Evolutionary conservation across 768 basidiomycete species (phyloP), one percentile per base, ranked within the genome.

Genomic region (Suillus tomentosus): DNA sequence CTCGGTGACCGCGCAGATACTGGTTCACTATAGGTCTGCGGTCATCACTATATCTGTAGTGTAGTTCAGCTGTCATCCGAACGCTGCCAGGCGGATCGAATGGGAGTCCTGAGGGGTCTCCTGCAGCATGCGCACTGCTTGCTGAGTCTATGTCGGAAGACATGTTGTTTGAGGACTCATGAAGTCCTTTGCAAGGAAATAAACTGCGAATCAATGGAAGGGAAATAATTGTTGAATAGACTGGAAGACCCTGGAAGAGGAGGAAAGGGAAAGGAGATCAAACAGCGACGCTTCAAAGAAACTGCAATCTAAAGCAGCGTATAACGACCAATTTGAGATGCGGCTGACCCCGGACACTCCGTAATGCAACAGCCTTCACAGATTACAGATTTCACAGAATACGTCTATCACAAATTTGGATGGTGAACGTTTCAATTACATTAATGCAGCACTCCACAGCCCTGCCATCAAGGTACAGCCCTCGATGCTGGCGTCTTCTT

Each of bases 1-100:
- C 87, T 71, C 85, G 85, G 62, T 83, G 81, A 61, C 88, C 81
- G 63, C 95, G 86, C 56, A 87, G 79, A 75, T 96, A 98, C 76
- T 96, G 92, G 79, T 98, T 98, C 68, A 97, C 76, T 78, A 88
- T 85, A 50, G 75, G 75, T 11, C 75, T 81, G 77, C 69, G 72
- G 65, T 78, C 78, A 45, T 76, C 75, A 61, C 78, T 79, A 66
- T 79, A 73, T 65, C 78, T 75, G 61, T 79, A 77, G 62, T 78
- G 71, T 59, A 84, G 74, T 54, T 77, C 72, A 63, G 78, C 73
- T 42, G 85, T 85, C 67, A 85, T 85, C 62, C 80, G 79, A 63
- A 86, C 86, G 62, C 76, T 79, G 59, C 76, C 80, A 68, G 73
- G 73, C 60, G 78, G 80, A 73, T 77, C 79, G 69, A 77, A 76